These are phyloP conservation scores for Tetrapisispora iriomotensis DNA, from an alignment of 805 yeast species.

Conservation along the genomic window DNA sequence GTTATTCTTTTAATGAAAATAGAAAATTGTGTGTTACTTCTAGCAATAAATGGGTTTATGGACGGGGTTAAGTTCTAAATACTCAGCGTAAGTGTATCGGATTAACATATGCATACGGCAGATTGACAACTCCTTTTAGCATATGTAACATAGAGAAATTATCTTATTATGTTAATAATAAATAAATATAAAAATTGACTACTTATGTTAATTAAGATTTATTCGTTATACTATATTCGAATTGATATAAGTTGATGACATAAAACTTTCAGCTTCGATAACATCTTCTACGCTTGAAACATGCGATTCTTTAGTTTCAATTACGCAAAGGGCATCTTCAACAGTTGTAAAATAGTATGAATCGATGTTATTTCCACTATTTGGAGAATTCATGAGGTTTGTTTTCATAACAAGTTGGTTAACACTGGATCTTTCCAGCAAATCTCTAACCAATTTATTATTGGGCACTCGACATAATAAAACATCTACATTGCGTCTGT, in stretches of 20 bases:
- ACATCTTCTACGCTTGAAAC: not conserved
- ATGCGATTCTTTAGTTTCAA: conserved; percentile 12
- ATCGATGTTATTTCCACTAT: not conserved
- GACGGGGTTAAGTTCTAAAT: no score
- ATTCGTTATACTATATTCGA: conserved; percentile 7
- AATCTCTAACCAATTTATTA: conserved; percentile 35
- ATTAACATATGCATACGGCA: no score
- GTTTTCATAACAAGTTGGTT: not conserved
- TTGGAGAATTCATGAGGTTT: not conserved
- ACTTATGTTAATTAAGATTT: no score
- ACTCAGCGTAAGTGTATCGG: no score
- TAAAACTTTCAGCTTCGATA: conserved; percentile 8
- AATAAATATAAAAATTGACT: no score
- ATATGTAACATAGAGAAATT: no score
- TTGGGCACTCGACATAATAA: conserved; percentile 53
- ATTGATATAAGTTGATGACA: conserved; percentile 8
- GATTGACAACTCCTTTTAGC: no score
- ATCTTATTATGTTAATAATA: no score
- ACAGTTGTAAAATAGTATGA: conserved; percentile 41
- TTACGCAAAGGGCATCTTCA: conserved; percentile 44
- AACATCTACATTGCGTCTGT: conserved; percentile 44
- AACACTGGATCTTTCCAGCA: conserved; percentile 50
- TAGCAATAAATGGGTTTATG: no score
- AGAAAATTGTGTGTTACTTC: no score
- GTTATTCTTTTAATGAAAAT: no score